A percentile compares a stretch with the other conserved stretches of the same genome.
Conservation (phyloP, 441 rosid species). For the Bruguiera hainesii region DNA sequence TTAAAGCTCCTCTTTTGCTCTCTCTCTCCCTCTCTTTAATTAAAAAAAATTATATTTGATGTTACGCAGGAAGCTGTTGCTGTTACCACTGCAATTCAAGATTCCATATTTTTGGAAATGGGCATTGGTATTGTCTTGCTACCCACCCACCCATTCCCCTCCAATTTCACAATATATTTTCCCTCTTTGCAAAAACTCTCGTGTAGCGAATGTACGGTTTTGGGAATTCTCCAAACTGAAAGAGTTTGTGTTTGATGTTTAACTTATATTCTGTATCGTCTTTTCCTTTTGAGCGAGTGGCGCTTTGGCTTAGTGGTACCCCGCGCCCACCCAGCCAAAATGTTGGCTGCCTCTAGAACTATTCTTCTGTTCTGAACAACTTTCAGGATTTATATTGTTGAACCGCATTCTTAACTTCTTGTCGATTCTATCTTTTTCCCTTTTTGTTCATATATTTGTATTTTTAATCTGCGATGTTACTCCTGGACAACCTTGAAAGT, state of each 20-base stretch:
- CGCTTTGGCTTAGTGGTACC: too few relatives aligned
- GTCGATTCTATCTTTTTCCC: too few relatives aligned
- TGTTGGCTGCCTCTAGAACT: background rate
- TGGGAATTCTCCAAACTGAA: background rate
- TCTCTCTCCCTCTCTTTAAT: background rate
- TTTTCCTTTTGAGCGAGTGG: background rate
- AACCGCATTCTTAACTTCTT: background rate
- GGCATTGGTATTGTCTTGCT: slow-evolving; percentile 48
- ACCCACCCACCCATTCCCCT: background rate
- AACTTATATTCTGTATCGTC: background rate
- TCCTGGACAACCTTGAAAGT: too few relatives aligned
- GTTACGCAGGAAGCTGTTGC: slow-evolving; percentile 77
- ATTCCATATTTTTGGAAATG: slow-evolving; percentile 78
- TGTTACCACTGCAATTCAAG: slow-evolving; percentile 76
- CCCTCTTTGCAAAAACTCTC: background rate
- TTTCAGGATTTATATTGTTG: background rate
- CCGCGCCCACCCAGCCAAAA: too few relatives aligned
- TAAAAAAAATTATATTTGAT: background rate
- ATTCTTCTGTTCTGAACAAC: background rate
- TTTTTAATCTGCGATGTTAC: too few relatives aligned
- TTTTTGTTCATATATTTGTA: too few relatives aligned
- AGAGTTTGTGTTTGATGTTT: background rate
- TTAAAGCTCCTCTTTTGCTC: background rate
- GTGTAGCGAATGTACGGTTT: background rate
- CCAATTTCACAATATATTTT: background rate